phyloP scores from a whole-genome alignment of 2,329 filamentous ascomycete species.

The Whalleya microplaca region DNA sequence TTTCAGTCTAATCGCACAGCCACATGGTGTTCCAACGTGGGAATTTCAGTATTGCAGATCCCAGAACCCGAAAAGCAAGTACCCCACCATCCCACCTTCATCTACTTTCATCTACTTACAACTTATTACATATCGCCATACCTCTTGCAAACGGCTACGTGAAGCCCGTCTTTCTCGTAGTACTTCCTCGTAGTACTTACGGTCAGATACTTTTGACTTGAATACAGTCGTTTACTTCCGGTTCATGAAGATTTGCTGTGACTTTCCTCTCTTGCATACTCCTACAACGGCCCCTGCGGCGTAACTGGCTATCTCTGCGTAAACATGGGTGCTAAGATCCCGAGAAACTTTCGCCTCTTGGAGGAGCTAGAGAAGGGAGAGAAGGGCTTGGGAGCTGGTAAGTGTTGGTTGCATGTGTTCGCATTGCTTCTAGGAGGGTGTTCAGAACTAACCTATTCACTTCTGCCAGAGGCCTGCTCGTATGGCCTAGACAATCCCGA shows the following conservation, averaged over 20 bases:
- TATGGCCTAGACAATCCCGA: slow-evolving; percentile 94
- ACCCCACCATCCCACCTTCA: slow-evolving; percentile 34
- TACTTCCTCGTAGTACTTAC: background rate
- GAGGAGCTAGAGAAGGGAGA: slow-evolving; percentile 99
- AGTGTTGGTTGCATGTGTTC: slow-evolving; percentile 21
- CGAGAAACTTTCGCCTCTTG: slow-evolving; percentile 92
- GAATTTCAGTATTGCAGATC: too few species aligned
- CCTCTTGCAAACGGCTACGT: background rate
- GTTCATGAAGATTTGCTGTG: background rate
- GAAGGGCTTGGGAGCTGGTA: slow-evolving; percentile 92
- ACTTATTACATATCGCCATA: too few species aligned
- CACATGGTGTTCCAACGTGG: too few species aligned
- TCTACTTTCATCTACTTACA: background rate
- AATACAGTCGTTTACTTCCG: background rate
- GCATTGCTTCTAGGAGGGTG: slow-evolving; percentile 1
- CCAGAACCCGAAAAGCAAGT: background rate
- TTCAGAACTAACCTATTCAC: background rate
- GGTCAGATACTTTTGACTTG: background rate
- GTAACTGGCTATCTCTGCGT: background rate
- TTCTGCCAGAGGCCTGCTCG: slow-evolving; percentile 80
- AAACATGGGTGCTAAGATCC: slow-evolving; percentile 68
- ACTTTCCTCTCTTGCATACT: background rate
- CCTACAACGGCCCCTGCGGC: background rate
- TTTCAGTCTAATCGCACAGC: background rate
- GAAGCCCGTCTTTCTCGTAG: slow-evolving; percentile 4